Base-by-base conservation (phyloP, 106 monocot genomes). In the Xerophyta viscosa region DNA sequence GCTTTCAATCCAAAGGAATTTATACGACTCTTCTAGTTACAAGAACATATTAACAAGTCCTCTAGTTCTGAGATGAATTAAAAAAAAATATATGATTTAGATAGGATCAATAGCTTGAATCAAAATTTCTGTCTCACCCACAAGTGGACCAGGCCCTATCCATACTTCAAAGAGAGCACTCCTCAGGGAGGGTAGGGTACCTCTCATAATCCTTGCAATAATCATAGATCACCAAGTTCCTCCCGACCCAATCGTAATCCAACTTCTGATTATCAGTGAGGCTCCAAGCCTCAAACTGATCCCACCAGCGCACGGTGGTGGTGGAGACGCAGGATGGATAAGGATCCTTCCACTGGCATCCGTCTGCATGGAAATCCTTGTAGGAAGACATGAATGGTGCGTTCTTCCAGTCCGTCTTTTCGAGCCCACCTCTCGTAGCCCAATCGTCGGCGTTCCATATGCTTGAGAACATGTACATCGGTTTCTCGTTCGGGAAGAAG, bases 391-490 rank as follows among this genome's bases (percentile, higher is more conserved):
- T 61, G 37, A 96, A 96, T 7, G 94, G 94, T 11, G 81, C 71
- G 0, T 81, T 75, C 70, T 77, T 81, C 94, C 94, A 96, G 46
- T 96, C 66, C 3, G 94, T 96, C 72, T 96, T 96, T 72, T 96
- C 94, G 3, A 96, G 65, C 3, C 94, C 94, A 0, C 94, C 94
- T 36, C 94, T 74, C 1, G 94, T 96, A 13, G 94, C 94, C 94
- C 94, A 96, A 59, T 96, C 94, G 27, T 96, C 94, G 14, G 94
- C 94, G 53, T 96, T 96, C 94, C 94, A 96, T 64, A 96, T 96
- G 78, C 88, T 84, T 1, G 94, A 96, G 72, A 96, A 84, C 62
- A 96, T 64, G 63, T 80, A 88, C 94, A 96, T 96, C 0, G 94
- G 94, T 66, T 96, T 96, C 60, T 78, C 60, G 23, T 37, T 79